These are phyloP conservation scores for Dictyophora rubrovolvata DNA, from an alignment of 768 basidiomycete genomes.

Conservation along the genomic window DNA sequence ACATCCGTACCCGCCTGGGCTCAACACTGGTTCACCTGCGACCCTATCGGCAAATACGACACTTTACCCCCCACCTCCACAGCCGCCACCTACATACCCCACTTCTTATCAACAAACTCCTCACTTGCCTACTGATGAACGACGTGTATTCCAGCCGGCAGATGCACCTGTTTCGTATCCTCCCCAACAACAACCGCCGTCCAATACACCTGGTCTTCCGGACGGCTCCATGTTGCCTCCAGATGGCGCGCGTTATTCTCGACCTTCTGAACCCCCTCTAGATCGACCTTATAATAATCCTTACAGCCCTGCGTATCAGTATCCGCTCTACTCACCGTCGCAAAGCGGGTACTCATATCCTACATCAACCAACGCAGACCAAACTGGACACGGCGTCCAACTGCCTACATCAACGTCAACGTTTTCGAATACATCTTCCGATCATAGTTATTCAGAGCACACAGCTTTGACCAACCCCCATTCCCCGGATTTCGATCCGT, in stretches of 20 bases:
- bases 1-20: background rate
- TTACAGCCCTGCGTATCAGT: background rate
- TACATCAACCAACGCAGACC: background rate
- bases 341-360: too few species aligned
- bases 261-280: background rate
- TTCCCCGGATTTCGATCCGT: background rate
- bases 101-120: background rate
- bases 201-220: background rate
- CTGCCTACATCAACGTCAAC: background rate
- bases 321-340: background rate
- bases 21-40: background rate
- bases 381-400: background rate
- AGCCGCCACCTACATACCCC: background rate
- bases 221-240: too few species aligned
- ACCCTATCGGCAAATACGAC: background rate
- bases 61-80: background rate
- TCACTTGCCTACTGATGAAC: background rate
- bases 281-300: background rate
- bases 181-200: background rate
- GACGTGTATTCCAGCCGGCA: background rate
- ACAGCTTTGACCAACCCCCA: background rate
- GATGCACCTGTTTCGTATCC: slow-evolving; percentile 3
- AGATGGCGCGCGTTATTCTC: too few species aligned
- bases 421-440: background rate
- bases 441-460: background rate